Base-by-base conservation (phyloP, 2,329 filamentous ascomycete genomes). In the Grosmannia huntii region DNA sequence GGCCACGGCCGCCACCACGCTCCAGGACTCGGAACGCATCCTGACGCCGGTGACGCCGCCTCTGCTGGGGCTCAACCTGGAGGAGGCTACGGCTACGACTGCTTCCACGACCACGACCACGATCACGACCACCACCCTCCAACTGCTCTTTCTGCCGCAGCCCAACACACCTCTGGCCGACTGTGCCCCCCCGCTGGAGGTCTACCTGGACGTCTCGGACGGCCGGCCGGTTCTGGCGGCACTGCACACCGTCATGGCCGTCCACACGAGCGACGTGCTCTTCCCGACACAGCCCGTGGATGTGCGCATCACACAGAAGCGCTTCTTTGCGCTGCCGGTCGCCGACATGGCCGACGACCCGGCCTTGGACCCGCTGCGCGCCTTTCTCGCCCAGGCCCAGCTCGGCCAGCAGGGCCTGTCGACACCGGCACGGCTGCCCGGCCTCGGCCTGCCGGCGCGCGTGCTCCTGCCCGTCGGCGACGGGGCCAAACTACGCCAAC, bases 21-120 rank as follows among this genome's bases (percentile, higher is more conserved):
- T 51, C 19, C 38, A 59, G 33, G 60, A 63, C 38, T 59, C 65
- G 28, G 56, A 59, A 5, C 74, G 73, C 53, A 68, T 75, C 52
- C 72, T 83, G 41, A 68, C 70, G 0, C 75, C 80, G 2, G 58
- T 71, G 5, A 66, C 75, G 0, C 79, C 79, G 0, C 76, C 81
- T 53, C 72, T 81, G 7, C 67, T 72, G 21, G 67, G 71, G 16
- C 69, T 83, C 19, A 67, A 72, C 21, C 63, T 76, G 5, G n/a
- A n/a, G n/a, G n/a, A n/a, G n/a, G n/a, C n/a, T n/a, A n/a, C n/a
- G n/a, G n/a, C n/a, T n/a, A n/a, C n/a, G n/a, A n/a, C n/a, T n/a
- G n/a, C n/a, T n/a, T n/a, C n/a, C n/a, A n/a, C n/a, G n/a, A 14
- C 36, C 25, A 49, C n/a, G 5, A 3, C 28, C 28, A 28, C 28